A percentile compares a stretch with the other conserved stretches of the same genome.
Conservation (phyloP, 345 rosid genomes). For the Crucihimalaya himalaica region DNA sequence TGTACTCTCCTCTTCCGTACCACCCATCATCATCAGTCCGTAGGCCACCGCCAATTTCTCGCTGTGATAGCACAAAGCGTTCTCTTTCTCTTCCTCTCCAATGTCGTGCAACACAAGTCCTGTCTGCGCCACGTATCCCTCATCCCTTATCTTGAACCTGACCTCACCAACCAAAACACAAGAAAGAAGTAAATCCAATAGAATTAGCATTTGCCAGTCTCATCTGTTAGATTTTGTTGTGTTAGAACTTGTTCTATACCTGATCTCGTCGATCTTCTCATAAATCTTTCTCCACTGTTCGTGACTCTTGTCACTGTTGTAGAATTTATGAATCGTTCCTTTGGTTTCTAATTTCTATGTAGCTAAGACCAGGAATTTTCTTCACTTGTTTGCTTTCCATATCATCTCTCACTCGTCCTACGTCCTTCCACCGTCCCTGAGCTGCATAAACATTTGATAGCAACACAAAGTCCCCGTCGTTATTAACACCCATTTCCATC, state of each 20-base stretch:
- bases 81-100: slow-evolving; percentile 90
- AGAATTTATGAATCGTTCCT: slow-evolving; percentile 68
- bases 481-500: slow-evolving; percentile 70
- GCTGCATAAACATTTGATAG: slow-evolving; percentile 81
- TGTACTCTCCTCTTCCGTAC: slow-evolving; percentile 44
- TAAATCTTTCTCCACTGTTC: slow-evolving; percentile 60
- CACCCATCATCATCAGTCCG: slow-evolving; percentile 54
- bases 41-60: slow-evolving; percentile 90
- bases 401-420: slow-evolving; percentile 68
- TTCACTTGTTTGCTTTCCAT: slow-evolving; percentile 76
- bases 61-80: slow-evolving; percentile 72
- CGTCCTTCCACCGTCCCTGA: slow-evolving; percentile 75
- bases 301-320: slow-evolving; percentile 69
- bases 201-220: neutral
- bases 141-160: slow-evolving; percentile 63
- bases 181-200: neutral
- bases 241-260: neutral
- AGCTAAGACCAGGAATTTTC: slow-evolving; percentile 86
- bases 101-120: slow-evolving; percentile 81
- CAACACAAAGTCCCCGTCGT: slow-evolving; percentile 77
- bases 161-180: slow-evolving; percentile 50
- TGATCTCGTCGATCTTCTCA: slow-evolving; percentile 69
- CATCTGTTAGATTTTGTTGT: neutral
- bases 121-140: slow-evolving; percentile 76
- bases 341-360: slow-evolving; percentile 65